These are phyloP conservation scores for Lepidium sativum DNA, from an alignment of 345 rosid species.

Conservation along the genomic window DNA sequence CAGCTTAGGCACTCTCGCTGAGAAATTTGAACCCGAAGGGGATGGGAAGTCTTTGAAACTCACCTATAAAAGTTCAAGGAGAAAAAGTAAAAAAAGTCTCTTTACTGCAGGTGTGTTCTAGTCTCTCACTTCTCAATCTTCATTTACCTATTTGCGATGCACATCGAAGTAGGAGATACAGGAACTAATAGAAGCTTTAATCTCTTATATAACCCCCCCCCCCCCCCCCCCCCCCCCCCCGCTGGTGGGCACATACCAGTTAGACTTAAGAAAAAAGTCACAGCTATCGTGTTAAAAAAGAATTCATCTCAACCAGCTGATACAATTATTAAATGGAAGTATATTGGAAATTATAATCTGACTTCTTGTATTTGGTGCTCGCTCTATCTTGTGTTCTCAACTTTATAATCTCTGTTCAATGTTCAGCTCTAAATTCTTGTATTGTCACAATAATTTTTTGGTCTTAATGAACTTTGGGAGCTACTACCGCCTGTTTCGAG, in stretches of 20 bases:
- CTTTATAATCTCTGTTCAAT: not conserved
- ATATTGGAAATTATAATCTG: not conserved
- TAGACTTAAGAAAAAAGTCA: not conserved
- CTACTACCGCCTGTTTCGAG: not conserved
- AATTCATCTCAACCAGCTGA: not conserved
- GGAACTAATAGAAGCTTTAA: not conserved
- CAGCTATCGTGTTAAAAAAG: not conserved
- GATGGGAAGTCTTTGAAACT: conserved; percentile 34
- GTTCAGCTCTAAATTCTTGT: not conserved
- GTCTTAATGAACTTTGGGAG: not conserved
- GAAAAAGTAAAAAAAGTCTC: conserved; percentile 53
- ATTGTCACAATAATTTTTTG: not conserved
- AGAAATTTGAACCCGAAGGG: conserved; percentile 35
- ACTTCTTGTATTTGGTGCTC: conserved; percentile 6
- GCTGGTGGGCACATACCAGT: not conserved
- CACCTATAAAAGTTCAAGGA: conserved; percentile 33
- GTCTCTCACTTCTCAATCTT: conserved; percentile 11
- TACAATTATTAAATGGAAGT: not conserved
- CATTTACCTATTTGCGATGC: conserved; percentile 4
- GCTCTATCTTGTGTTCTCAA: not conserved
- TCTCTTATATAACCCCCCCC: too few species aligned
- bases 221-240: too few species aligned
- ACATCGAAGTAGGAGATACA: conserved; percentile 6
- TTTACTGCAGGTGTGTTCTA: conserved; percentile 46
- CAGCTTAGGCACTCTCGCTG: conserved; percentile 34